These are phyloP conservation scores for Alloteropsis angusta DNA, from an alignment of 202 grass and related monocot species.

Conservation along the genomic window DNA sequence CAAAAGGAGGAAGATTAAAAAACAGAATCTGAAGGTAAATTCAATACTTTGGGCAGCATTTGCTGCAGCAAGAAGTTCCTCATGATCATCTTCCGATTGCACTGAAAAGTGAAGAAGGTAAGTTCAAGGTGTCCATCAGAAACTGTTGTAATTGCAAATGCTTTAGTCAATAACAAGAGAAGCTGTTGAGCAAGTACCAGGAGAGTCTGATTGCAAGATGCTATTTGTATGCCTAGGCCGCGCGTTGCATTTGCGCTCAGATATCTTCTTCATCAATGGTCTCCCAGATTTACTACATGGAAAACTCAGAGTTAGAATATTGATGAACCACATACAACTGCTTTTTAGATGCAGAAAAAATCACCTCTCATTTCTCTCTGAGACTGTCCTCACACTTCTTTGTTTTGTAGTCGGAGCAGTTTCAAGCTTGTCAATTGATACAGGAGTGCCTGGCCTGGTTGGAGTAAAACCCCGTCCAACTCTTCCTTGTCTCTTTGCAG, in stretches of 20 bases:
- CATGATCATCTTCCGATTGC: slow-evolving; percentile 70
- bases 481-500: slow-evolving; percentile 52
- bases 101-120: slow-evolving; percentile 48
- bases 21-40: slow-evolving; percentile 34
- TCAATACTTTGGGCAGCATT: slow-evolving; percentile 61
- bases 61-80: slow-evolving; percentile 68
- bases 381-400: slow-evolving; percentile 62
- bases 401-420: slow-evolving; percentile 62
- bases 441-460: slow-evolving; percentile 43
- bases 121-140: slow-evolving; percentile 10
- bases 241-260: slow-evolving; percentile 58
- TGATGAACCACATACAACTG: background rate
- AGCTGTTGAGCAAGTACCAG: slow-evolving; percentile 34
- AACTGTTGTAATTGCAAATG: background rate
- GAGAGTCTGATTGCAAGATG: slow-evolving; percentile 47
- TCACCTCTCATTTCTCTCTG: slow-evolving; percentile 80
- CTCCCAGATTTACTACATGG: slow-evolving; percentile 69
- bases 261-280: slow-evolving; percentile 68
- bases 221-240: slow-evolving; percentile 44
- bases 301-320: slow-evolving; percentile 34
- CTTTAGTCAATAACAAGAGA: slow-evolving; percentile 5
- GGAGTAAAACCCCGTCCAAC: slow-evolving; percentile 50
- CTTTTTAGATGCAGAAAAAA: slow-evolving; percentile 16
- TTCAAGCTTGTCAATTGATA: slow-evolving; percentile 65
- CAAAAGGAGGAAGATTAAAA: slow-evolving; percentile 4